Base-by-base conservation (phyloP, 768 basidiomycete genomes). In the Leccinum arenicola region DNA sequence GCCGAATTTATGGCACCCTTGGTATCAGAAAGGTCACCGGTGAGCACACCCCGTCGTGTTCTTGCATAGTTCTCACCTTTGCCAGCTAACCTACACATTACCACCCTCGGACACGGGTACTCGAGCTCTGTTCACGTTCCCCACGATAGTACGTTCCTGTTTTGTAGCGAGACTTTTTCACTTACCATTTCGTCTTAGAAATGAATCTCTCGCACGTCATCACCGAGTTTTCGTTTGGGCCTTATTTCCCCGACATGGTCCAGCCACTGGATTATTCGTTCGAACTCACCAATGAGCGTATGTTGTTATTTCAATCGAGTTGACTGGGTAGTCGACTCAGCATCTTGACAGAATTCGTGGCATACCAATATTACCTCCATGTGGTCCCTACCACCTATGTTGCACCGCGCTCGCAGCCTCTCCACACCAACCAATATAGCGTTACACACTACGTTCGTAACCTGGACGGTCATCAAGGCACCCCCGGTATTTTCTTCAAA, bases 171-270 rank as follows among this genome's bases (percentile, higher is more conserved):
- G 45, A 56, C 15, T 56, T 12, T 15, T 52, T 29, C 36, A 17
- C 54, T 43, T 3, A 58, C 21, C 29, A 51, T n/a, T 14, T 15
- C 7, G 31, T 40, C 10, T 14, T 60, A 96, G 94, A 87, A 64
- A 95, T 98, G 93, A 99, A 99, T 69, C 82, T 99, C 36, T 94
- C 93, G 3, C 96, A 98, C 77, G 86, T 97, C 62, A 95, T 98
- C 68, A 88, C 88, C 54, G 96, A 99, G 73, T 97, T 98, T 71
- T 97, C 95, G 0, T 98, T 98, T 63, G 96, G 96, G 1, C 91
- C 95, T 2, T 87, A 89, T 77, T 98, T 97, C 79, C 96, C 96
- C 3, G 89, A 94, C 48, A 98, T 99, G 52, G 83, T 85, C 1
- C 96, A 99, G 71, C 96, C 96, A 1, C 82, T 99, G 40, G 96